Conservation (phyloP, 306 rosid species). For the Biancaea sappan region DNA sequence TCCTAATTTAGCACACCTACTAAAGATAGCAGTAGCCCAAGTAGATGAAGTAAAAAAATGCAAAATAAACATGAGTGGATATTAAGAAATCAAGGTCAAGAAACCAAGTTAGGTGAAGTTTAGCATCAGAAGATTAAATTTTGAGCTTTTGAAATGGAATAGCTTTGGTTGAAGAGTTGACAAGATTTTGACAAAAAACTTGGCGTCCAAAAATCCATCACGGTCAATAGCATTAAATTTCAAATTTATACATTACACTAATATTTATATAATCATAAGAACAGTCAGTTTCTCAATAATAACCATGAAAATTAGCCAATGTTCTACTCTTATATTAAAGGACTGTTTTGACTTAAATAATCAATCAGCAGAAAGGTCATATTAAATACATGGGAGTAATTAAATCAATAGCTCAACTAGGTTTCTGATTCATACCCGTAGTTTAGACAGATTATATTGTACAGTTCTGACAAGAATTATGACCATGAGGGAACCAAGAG, state of each 20-base stretch:
- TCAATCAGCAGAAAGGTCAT: conserved; percentile 23
- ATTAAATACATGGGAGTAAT: conserved; percentile 22
- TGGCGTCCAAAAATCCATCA: conserved; percentile 21
- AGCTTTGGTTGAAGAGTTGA: conserved; percentile 12
- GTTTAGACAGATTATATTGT: conserved; percentile 91
- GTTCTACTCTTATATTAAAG: conserved; percentile 9
- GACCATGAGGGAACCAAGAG: conserved; percentile 97
- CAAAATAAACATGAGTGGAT: conserved; percentile 8
- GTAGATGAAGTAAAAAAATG: conserved; percentile 16
- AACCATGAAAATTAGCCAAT: conserved; percentile 16
- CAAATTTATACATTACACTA: conserved; percentile 13
- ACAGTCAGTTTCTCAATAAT: conserved; percentile 20
- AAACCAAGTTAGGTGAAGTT: conserved; percentile 11
- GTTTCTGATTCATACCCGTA: conserved; percentile 70
- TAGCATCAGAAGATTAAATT: conserved; percentile 19
- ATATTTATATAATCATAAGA: background rate
- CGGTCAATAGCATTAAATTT: conserved; percentile 20
- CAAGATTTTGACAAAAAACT: background rate
- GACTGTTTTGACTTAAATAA: conserved; percentile 27
- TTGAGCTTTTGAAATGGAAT: background rate
- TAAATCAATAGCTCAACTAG: conserved; percentile 23
- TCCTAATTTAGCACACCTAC: conserved; percentile 18
- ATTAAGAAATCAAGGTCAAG: background rate
- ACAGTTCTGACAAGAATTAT: conserved; percentile 94
- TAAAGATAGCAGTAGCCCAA: conserved; percentile 17